Conservation (phyloP, 2,329 filamentous ascomycete genomes). For the Aureobasidium melanogenum region DNA sequence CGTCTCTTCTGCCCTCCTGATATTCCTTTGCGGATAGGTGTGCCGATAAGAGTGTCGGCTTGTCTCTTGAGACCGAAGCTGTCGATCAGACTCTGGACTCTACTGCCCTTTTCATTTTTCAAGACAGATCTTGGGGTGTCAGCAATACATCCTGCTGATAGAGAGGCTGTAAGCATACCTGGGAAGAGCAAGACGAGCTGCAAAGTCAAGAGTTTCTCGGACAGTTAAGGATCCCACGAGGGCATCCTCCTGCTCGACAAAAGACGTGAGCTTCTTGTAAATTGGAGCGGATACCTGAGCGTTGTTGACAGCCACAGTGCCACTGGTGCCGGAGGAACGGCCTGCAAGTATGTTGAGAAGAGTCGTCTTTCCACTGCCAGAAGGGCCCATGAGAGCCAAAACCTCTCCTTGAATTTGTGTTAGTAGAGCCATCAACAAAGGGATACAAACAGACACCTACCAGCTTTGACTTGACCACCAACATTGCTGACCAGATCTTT, state of each 20-base stretch:
- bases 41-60: conserved; percentile 62
- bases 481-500: conserved; percentile 52
- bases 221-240: conserved; percentile 72
- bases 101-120: conserved; percentile 46
- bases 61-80: conserved; percentile 64
- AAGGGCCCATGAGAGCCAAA: conserved; percentile 70
- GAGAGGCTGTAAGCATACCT: conserved; percentile 17
- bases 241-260: conserved; percentile 79
- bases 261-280: conserved; percentile 49
- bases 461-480: conserved; percentile 42
- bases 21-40: conserved; percentile 69
- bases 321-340: conserved; percentile 42
- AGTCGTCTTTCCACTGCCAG: conserved; percentile 65
- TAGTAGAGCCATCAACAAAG: background rate
- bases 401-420: conserved; percentile 49
- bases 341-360: conserved; percentile 68
- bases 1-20: conserved; percentile 75
- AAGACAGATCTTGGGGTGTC: conserved; percentile 33
- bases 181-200: conserved; percentile 53
- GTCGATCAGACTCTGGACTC: conserved; percentile 55
- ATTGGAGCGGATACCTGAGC: conserved; percentile 34
- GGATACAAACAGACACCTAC: background rate
- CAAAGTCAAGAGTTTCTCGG: conserved; percentile 66
- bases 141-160: background rate
- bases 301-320: conserved; percentile 54